phyloP scores from a whole-genome alignment of 192 early-diverging fungal genomes.

The Coemansia interrupta region DNA sequence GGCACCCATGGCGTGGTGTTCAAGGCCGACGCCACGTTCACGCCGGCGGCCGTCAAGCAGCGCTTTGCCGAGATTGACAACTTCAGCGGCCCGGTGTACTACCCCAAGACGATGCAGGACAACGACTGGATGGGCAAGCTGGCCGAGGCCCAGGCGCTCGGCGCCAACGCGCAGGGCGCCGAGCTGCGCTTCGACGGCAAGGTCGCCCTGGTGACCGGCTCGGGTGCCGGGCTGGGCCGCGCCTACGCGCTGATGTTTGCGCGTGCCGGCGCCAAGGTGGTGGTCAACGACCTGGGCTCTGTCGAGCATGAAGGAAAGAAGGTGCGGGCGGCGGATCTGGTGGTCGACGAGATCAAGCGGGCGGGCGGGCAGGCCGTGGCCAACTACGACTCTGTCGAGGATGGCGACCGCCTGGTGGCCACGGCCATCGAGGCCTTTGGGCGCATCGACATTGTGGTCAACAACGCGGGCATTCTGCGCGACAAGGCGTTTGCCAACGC shows the following conservation, averaged over 20 bases:
- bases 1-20: constrained; percentile 83
- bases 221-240: constrained; percentile 89
- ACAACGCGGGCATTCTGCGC: constrained; percentile 96
- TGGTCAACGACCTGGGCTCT: constrained; percentile 88
- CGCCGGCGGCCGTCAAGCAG: constrained; percentile 75
- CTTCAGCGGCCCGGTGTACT: constrained; percentile 61
- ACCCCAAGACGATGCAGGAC: constrained; percentile 74
- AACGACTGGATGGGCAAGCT: constrained; percentile 78
- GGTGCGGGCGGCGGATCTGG: constrained; percentile 62
- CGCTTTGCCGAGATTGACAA: constrained; percentile 75
- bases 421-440: constrained; percentile 86
- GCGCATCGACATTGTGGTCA: constrained; percentile 80
- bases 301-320: constrained; percentile 45
- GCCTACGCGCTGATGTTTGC: constrained; percentile 84
- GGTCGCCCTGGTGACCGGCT: constrained; percentile 87
- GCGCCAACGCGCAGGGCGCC: constrained; percentile 55
- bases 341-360: constrained; percentile 77
- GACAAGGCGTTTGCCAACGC: constrained; percentile 92
- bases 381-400: constrained; percentile 91
- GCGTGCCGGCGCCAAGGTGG: constrained; percentile 81
- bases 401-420: constrained; percentile 90
- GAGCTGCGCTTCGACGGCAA: constrained; percentile 70
- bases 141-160: constrained; percentile 68
- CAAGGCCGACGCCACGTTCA: constrained; percentile 82
- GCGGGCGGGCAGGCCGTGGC: constrained; percentile 88